Base-by-base conservation (phyloP, 768 basidiomycete species). In the Trametes villosa region DNA sequence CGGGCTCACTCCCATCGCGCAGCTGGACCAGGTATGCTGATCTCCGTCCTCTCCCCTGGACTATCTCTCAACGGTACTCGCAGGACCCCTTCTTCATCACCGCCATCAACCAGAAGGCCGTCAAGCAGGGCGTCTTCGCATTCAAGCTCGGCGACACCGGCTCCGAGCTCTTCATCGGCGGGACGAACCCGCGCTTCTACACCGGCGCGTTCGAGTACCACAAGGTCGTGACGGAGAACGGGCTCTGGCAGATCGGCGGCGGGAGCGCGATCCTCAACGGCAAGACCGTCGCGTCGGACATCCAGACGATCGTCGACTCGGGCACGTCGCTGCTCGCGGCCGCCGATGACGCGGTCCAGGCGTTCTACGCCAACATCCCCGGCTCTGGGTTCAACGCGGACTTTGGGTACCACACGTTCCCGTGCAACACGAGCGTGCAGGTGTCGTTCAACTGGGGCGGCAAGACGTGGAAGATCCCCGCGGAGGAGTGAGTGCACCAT, bases 111-210 rank as follows among this genome's bases (percentile, higher is more conserved):
- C 64, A 72, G 64, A 58, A 61, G 12, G 54, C 56, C 18, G 65
- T 69, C 31, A 30, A 31, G 22, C 20, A 55, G 44, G 64, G 56
- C 34, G 62, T 59, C 9, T 75, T 75, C 57, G 60, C 58, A 6
- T 71, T 74, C 65, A 69, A 70, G 54, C 70, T 76, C 36, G 65
- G 67, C 12, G 1, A 49, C 5, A 42, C 57, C 36, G 72, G 70
- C 24, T 67, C 66, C n/a, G 61, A 74, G 60, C 68, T 79, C 27
- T 75, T 62, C 69, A 64, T 78, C 40, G 78, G 78, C 15, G 76
- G 76, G 22, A 67, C 68, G 47, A 73, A 78, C 58, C 42, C 65
- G 5, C 52, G 65, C 20, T 71, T 72, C 34, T 76, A 71, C 64
- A 68, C 66, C 33, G 74, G 75, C 4, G 26, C 40, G 3, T 68